Evolutionary conservation across 2,329 filamentous ascomycete genomes (phyloP).

Genomic region (Ceratocystis eucalypticola): DNA sequence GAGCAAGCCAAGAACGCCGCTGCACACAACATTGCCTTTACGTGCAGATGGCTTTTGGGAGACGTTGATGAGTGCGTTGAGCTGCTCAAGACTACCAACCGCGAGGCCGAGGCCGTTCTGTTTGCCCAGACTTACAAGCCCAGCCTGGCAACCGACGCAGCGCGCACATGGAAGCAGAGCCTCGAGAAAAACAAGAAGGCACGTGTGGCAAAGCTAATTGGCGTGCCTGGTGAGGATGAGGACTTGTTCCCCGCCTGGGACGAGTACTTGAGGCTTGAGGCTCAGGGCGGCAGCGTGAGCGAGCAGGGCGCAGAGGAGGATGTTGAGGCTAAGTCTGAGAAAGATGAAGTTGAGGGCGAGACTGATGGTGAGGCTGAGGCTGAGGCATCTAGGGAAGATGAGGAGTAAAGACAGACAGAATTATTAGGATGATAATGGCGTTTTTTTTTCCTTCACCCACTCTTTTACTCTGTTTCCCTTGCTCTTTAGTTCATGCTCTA

Average conservation of each 20-base stretch:
- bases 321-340: slow-evolving; percentile 22
- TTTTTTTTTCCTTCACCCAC: neutral
- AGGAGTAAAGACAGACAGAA: slow-evolving; percentile 5
- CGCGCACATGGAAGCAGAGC: slow-evolving; percentile 65
- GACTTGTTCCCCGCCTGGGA: slow-evolving; percentile 97
- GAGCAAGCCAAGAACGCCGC: slow-evolving; percentile 61
- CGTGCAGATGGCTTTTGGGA: slow-evolving; percentile 72
- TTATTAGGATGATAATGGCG: neutral
- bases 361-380: neutral
- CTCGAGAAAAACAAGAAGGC: slow-evolving; percentile 76
- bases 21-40: slow-evolving; percentile 87
- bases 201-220: slow-evolving; percentile 72
- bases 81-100: slow-evolving; percentile 63
- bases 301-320: slow-evolving; percentile 23
- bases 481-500: neutral
- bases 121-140: slow-evolving; percentile 96
- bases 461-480: neutral
- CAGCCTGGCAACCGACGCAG: slow-evolving; percentile 53
- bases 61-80: slow-evolving; percentile 72
- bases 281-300: slow-evolving; percentile 39
- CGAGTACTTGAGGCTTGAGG: slow-evolving; percentile 71
- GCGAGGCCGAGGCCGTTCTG: slow-evolving; percentile 72
- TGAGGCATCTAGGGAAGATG: neutral
- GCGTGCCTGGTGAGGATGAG: slow-evolving; percentile 65
- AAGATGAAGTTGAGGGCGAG: slow-evolving; percentile 5